These are phyloP conservation scores for Fusarium sp. DNA, from an alignment of 2,329 filamentous ascomycete genomes.

Conservation along the genomic window DNA sequence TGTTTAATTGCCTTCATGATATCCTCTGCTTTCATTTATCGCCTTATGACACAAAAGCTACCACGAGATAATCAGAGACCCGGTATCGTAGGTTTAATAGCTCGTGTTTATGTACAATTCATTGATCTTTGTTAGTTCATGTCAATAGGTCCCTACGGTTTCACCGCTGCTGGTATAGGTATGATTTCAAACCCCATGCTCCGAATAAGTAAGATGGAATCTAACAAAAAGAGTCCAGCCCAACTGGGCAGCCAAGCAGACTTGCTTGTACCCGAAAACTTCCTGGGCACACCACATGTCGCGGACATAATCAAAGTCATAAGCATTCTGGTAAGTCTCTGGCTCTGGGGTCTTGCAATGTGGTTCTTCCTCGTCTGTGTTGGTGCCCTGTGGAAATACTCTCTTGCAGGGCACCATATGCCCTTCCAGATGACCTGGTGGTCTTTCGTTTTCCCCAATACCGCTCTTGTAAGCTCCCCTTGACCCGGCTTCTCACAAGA, in stretches of 20 bases:
- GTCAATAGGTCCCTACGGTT: conserved; percentile 79
- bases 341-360: conserved; percentile 84
- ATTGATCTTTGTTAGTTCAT: conserved; percentile 68
- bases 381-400: conserved; percentile 79
- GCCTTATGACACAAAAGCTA: conserved; percentile 88
- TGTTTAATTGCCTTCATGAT: conserved; percentile 78
- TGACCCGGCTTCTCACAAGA: background rate
- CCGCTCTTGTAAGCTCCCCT: conserved; percentile 64
- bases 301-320: conserved; percentile 60
- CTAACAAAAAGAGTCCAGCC: conserved; percentile 47
- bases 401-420: conserved; percentile 68
- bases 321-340: conserved; percentile 74
- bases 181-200: background rate
- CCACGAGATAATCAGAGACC: conserved; percentile 80
- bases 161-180: conserved; percentile 61
- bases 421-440: conserved; percentile 89
- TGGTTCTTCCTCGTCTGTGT: conserved; percentile 88
- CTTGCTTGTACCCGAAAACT: conserved; percentile 57
- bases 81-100: conserved; percentile 66
- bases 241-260: conserved; percentile 59
- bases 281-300: conserved; percentile 57
- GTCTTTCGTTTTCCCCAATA: conserved; percentile 85
- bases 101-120: too few relatives aligned
- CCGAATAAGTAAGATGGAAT: background rate
- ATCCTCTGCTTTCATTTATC: conserved; percentile 84